A percentile compares a stretch with the other conserved stretches of the same genome.
These are phyloP conservation scores for Lycium ferocissimum DNA, from an alignment of 257 asterid genomes.

Conservation along the genomic window DNA sequence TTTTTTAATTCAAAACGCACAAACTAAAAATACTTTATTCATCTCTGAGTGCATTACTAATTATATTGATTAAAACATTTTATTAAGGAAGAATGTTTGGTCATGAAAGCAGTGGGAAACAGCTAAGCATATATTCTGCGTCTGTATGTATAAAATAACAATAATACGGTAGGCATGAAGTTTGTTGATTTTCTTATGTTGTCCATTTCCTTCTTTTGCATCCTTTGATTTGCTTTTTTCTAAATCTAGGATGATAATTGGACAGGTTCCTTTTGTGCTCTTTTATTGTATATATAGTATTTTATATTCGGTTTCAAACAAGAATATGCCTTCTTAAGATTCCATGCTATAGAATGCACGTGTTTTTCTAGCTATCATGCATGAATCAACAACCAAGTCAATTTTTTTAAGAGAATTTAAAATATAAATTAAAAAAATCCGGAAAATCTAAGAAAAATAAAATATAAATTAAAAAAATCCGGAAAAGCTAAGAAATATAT, in stretches of 20 bases:
- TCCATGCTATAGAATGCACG: not conserved
- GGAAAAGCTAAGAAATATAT: too few species aligned
- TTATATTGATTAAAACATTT: not conserved
- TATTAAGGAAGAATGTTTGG: not conserved
- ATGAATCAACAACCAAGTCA: too few species aligned
- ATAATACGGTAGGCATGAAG: not conserved
- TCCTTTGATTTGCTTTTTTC: slow-evolving; percentile 20
- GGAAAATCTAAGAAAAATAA: too few species aligned
- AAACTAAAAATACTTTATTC: too few species aligned
- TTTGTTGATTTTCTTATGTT: not conserved
- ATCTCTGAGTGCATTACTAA: too few species aligned
- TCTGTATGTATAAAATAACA: not conserved
- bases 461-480: too few species aligned
- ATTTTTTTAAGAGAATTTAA: too few species aligned
- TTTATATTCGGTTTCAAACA: not conserved
- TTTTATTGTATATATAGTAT: not conserved
- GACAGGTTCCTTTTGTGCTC: not conserved
- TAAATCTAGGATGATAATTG: slow-evolving; percentile 24
- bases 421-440: too few species aligned
- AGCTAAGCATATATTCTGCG: slow-evolving; percentile 20
- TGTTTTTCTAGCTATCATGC: not conserved
- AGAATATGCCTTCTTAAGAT: slow-evolving; percentile 23
- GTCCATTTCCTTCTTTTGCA: not conserved
- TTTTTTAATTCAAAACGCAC: too few species aligned
- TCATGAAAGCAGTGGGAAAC: slow-evolving; percentile 27